These are phyloP conservation scores for Boletus reticulatus DNA, from an alignment of 768 basidiomycete species.

Conservation along the genomic window DNA sequence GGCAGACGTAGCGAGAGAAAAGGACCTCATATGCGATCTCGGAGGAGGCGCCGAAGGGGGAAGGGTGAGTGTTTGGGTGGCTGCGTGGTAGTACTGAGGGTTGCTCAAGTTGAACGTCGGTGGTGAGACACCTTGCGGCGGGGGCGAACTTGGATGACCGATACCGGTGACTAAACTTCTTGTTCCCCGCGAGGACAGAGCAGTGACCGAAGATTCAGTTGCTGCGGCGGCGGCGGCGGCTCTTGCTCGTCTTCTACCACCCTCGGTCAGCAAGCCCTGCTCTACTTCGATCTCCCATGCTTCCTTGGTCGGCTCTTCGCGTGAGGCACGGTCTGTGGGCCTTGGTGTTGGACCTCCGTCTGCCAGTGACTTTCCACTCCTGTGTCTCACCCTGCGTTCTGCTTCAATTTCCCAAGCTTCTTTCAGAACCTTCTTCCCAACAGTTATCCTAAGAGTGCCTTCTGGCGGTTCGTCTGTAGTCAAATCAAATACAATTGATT, in stretches of 20 bases:
- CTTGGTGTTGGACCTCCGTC: conserved; percentile 7
- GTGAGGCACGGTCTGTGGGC: not conserved
- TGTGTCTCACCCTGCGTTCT: conserved; percentile 51
- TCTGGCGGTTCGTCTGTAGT: conserved; percentile 51
- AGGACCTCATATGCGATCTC: conserved; percentile 54
- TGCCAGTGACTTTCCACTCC: conserved; percentile 33
- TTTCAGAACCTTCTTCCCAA: conserved; percentile 69
- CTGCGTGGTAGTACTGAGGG: conserved; percentile 58
- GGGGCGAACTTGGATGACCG: conserved; percentile 26
- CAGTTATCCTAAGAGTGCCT: conserved; percentile 52
- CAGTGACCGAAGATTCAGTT: conserved; percentile 31
- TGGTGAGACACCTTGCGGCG: conserved; percentile 22
- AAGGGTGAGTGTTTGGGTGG: conserved; percentile 59
- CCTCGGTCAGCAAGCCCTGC: conserved; percentile 71
- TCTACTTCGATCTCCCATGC: conserved; percentile 82
- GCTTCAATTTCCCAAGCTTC: conserved; percentile 81
- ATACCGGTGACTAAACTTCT: conserved; percentile 15
- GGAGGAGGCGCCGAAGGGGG: conserved; percentile 58
- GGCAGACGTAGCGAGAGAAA: conserved; percentile 47
- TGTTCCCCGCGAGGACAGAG: conserved; percentile 15
- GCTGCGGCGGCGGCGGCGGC: conserved; percentile 42
- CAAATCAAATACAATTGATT: conserved; percentile 53
- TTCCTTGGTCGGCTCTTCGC: conserved; percentile 51
- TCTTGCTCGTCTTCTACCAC: conserved; percentile 62
- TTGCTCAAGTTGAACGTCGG: conserved; percentile 38